A percentile compares a stretch with the other conserved stretches of the same genome.
Evolutionary conservation across 441 rosid genomes (phyloP).

Genomic region (Jatropha multifida): DNA sequence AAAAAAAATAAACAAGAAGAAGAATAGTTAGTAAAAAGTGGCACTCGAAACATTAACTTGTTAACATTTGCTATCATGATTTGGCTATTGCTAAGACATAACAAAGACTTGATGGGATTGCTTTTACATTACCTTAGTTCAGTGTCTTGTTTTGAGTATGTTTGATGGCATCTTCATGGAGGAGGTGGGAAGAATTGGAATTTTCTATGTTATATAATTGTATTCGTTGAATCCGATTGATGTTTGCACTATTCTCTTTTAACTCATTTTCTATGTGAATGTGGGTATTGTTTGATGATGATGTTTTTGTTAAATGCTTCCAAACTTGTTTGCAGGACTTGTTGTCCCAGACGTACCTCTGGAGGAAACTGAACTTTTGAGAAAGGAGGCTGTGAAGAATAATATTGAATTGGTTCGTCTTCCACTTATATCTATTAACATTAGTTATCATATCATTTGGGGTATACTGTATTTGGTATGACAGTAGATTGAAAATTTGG

Average conservation of each 20-base stretch:
- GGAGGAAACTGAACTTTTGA: constrained; percentile 77
- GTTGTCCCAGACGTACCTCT: constrained; percentile 94
- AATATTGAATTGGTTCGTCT: constrained; percentile 68
- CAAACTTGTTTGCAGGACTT: constrained; percentile 56
- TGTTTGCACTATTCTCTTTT: neutral
- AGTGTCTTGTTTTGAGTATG: neutral
- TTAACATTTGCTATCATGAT: neutral
- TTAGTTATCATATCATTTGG: neutral
- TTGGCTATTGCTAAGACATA: neutral
- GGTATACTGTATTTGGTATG: constrained; percentile 1
- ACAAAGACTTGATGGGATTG: neutral
- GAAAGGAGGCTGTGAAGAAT: constrained; percentile 61
- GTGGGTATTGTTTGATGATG: neutral
- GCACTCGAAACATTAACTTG: neutral
- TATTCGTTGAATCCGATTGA: neutral
- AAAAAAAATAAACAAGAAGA: no score
- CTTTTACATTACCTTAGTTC: neutral
- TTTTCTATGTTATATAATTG: neutral
- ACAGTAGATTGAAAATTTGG: neutral
- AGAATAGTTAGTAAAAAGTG: no score
- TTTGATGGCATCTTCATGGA: neutral
- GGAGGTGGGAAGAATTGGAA: neutral
- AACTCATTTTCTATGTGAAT: constrained; percentile 7
- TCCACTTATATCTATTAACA: neutral
- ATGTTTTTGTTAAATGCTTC: constrained; percentile 14